A percentile compares a stretch with the other conserved stretches of the same genome.
phyloP scores from a whole-genome alignment of 2,329 filamentous ascomycete genomes.

The Elsinoe fawcettii region DNA sequence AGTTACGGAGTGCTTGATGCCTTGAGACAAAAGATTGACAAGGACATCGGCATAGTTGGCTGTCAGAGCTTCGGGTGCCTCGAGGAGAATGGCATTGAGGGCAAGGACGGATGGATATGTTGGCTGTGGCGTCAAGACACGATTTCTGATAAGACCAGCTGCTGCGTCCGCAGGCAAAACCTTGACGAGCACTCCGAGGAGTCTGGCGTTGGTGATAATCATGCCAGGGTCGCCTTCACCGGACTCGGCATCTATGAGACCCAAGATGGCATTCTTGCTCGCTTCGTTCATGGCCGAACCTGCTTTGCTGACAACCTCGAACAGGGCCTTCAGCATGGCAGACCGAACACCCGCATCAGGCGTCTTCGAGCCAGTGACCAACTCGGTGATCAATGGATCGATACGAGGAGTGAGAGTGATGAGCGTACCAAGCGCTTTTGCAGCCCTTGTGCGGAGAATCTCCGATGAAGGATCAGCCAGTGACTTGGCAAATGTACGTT shows the following conservation, averaged over 20 bases:
- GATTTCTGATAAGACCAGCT: slow-evolving; percentile 53
- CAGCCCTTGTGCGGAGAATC: slow-evolving; percentile 74
- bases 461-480: slow-evolving; percentile 91
- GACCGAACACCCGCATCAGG: slow-evolving; percentile 77
- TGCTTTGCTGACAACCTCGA: slow-evolving; percentile 92
- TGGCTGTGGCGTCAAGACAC: slow-evolving; percentile 70
- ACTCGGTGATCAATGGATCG: slow-evolving; percentile 84
- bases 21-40: slow-evolving; percentile 67
- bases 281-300: slow-evolving; percentile 90
- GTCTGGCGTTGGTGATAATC: slow-evolving; percentile 81
- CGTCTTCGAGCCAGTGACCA: slow-evolving; percentile 94
- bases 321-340: slow-evolving; percentile 94
- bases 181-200: slow-evolving; percentile 83
- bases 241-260: slow-evolving; percentile 76
- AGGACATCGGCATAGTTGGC: slow-evolving; percentile 66
- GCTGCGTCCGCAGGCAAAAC: slow-evolving; percentile 70
- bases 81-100: slow-evolving; percentile 79
- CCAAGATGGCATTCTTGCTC: slow-evolving; percentile 76
- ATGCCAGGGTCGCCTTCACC: slow-evolving; percentile 65
- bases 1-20: slow-evolving; percentile 68
- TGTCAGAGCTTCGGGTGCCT: slow-evolving; percentile 64
- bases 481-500: slow-evolving; percentile 93
- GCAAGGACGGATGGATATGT: slow-evolving; percentile 74
- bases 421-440: slow-evolving; percentile 85
- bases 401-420: slow-evolving; percentile 94